Percentiles rank a stretch among this genome's conserved stretches.
phyloP scores from a whole-genome alignment of 495 filamentous ascomycete genomes.

The Tirmania nivea region DNA sequence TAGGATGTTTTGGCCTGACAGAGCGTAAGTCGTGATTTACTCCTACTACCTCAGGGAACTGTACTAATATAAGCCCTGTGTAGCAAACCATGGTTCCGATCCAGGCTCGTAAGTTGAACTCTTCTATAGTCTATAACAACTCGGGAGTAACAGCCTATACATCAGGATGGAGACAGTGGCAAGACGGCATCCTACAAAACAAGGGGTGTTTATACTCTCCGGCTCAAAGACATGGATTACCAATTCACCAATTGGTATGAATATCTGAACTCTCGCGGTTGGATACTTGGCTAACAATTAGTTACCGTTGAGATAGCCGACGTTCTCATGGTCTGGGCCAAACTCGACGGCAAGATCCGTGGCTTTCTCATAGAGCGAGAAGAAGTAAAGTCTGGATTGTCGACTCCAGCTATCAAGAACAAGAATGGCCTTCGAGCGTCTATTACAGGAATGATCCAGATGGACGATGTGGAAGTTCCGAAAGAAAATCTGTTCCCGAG shows the following conservation, averaged over 20 bases:
- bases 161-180: constrained; percentile 64
- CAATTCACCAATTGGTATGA: constrained; percentile 59
- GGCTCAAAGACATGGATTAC: constrained; percentile 98
- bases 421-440: constrained; percentile 86
- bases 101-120: constrained; percentile 39
- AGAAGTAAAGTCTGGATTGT: constrained; percentile 62
- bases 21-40: constrained; percentile 30
- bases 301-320: constrained; percentile 28
- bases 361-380: constrained; percentile 74
- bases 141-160: not conserved
- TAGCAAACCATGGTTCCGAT: constrained; percentile 81
- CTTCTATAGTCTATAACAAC: too few relatives aligned
- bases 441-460: constrained; percentile 93
- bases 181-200: constrained; percentile 66
- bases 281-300: not conserved
- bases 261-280: not conserved
- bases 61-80: not conserved
- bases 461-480: constrained; percentile 74
- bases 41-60: too few relatives aligned
- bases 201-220: constrained; percentile 57
- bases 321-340: constrained; percentile 83
- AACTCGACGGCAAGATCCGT: constrained; percentile 82
- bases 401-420: constrained; percentile 83
- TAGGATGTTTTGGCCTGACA: constrained; percentile 86
- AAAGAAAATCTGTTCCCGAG: constrained; percentile 85